phyloP scores from a whole-genome alignment of 2,329 filamentous ascomycete genomes.

The Ceratocystis harringtonii region DNA sequence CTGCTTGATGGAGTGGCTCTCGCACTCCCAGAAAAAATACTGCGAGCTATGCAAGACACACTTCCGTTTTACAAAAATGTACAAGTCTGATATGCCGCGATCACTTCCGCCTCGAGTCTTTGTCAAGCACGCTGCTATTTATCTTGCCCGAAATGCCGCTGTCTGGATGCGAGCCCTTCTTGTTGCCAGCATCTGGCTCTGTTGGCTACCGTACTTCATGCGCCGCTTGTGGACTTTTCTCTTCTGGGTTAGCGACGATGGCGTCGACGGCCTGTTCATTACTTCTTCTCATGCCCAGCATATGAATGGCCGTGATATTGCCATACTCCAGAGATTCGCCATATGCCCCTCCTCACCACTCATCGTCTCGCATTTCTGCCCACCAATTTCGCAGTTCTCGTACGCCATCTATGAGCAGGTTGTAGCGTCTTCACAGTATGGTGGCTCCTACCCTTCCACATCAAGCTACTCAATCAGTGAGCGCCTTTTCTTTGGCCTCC shows the following conservation, averaged over 20 bases:
- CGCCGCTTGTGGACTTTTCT: conserved; percentile 82
- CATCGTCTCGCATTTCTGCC: conserved; percentile 10
- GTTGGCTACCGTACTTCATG: conserved; percentile 79
- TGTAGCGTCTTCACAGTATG: conserved; percentile 6
- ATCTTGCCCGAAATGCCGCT: conserved; percentile 54
- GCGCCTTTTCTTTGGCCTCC: conserved; percentile 7
- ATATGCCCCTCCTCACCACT: conserved; percentile 24
- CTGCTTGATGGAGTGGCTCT: conserved; percentile 96
- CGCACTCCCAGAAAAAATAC: conserved; percentile 97
- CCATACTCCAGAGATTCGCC: conserved; percentile 15
- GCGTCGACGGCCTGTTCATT: conserved; percentile 28
- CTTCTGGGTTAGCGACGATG: conserved; percentile 87
- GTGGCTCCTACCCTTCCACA: not conserved
- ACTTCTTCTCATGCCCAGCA: conserved; percentile 3
- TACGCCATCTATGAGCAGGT: conserved; percentile 11
- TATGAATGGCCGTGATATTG: conserved; percentile 8
- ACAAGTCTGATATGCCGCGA: conserved; percentile 83
- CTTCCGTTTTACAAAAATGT: conserved; percentile 95
- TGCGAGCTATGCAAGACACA: conserved; percentile 98
- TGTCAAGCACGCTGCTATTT: conserved; percentile 58
- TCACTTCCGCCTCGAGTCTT: conserved; percentile 71
- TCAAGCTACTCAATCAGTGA: not conserved
- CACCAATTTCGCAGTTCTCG: conserved; percentile 12
- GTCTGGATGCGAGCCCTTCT: conserved; percentile 66
- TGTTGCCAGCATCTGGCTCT: conserved; percentile 76